Percentiles rank a stretch among this genome's conserved stretches.
phyloP scores from a whole-genome alignment of 2,329 filamentous ascomycete species.

The Xylariaceae sp. region DNA sequence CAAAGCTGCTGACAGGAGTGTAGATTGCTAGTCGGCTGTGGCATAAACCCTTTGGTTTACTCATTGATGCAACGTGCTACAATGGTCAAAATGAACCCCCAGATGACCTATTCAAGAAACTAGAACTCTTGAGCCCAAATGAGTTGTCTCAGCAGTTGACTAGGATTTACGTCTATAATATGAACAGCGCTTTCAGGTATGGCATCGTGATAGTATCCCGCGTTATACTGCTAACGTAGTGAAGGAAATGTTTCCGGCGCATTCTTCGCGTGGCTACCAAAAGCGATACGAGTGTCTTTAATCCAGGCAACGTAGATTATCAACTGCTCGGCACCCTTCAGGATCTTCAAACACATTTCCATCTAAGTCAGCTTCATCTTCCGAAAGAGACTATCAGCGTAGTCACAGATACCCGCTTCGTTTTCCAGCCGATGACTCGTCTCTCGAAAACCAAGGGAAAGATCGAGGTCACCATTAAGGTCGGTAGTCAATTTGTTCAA shows the following conservation, averaged over 20 bases:
- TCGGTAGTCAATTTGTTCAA: conserved; percentile 71
- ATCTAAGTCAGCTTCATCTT: conserved; percentile 66
- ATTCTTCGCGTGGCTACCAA: conserved; percentile 64
- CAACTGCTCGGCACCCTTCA: conserved; percentile 66
- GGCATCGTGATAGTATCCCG: conserved; percentile 13
- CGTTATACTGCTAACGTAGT: conserved; percentile 12
- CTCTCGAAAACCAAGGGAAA: conserved; percentile 72
- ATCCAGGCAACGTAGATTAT: conserved; percentile 67
- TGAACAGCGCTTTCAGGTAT: conserved; percentile 70
- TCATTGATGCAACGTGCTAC: conserved; percentile 72
- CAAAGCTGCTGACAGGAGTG: conserved; percentile 18
- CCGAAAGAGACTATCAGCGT: conserved; percentile 72
- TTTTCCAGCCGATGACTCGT: conserved; percentile 66
- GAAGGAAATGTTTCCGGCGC: conserved; percentile 65
- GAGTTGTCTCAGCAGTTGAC: conserved; percentile 63
- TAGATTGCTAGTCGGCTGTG: conserved; percentile 71
- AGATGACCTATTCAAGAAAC: conserved; percentile 65
- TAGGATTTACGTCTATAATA: conserved; percentile 71
- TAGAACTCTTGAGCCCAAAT: conserved; percentile 64
- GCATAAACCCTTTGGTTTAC: conserved; percentile 68
- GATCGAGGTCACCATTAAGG: conserved; percentile 69
- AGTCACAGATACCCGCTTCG: conserved; percentile 65
- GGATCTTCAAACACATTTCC: conserved; percentile 68
- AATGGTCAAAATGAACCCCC: conserved; percentile 67
- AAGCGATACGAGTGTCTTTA: conserved; percentile 62